Base-by-base conservation (phyloP, 106 monocot species). In the Xerophyta viscosa region DNA sequence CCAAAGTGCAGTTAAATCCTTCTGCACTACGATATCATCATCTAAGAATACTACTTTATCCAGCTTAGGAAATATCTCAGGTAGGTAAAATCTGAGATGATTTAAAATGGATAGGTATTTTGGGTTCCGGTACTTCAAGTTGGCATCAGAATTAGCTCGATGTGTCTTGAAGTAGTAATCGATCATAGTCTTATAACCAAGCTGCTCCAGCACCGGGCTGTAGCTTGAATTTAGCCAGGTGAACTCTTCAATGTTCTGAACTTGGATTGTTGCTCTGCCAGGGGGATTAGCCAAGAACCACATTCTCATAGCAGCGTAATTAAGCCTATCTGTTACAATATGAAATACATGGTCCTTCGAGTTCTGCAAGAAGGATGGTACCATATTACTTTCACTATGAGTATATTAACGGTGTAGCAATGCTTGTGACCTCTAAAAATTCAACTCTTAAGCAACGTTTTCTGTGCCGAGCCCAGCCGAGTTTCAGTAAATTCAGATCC, bases 81-180 rank as follows among this genome's bases (percentile, higher is more conserved):
- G 77, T 18, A 77, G 59, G 30, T 77, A 77, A 29, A 77, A 77
- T 15, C 77, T 50, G 15, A 77, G 56, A 58, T 77, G 71, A 43
- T 71, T 77, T 8, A 77, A 62, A 10, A 77, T 77, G 0, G 71
- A 66, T 12, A 77, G 61, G 36, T 71, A 77, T 46, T 77, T 77
- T n/a, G 77, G 77, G 55, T 77, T 77, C 0, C 71, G 54, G 48
- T 51, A 77, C 41, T 77, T 77, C 56, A 77, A 46, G 27, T 77
- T 71, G 23, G 51, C 21, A 39, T 66, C 71, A 19, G 77, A 42
- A 19, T 41, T 57, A 4, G 56, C 31, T 23, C 36, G 24, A 22
- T 55, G 61, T 31, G 62, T 31, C 47, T 50, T 66, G 17, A 71
- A 71, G 39, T 77, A 77, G 20, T 63, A 77, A 24, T 66, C 61